phyloP scores from a whole-genome alignment of 140 eudicot genomes.

The Flaveria floridana region DNA sequence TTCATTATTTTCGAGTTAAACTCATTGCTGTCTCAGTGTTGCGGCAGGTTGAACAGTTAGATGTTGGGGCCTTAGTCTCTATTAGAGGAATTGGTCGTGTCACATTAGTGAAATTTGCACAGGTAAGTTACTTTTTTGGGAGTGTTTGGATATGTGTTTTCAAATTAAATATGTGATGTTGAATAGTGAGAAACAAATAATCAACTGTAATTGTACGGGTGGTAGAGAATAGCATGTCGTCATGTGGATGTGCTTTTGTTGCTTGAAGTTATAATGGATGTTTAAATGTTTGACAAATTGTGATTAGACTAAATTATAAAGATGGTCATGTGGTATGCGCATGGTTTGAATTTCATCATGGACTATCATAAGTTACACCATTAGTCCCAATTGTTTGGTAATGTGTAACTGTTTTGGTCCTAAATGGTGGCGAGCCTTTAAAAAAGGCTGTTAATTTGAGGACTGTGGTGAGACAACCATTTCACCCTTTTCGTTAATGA shows the following conservation, averaged over 20 bases:
- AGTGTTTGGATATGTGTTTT: neutral
- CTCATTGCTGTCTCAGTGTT: conserved; percentile 34
- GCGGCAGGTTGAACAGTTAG: conserved; percentile 69
- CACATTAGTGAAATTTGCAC: conserved; percentile 49
- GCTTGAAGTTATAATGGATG: too few relatives aligned
- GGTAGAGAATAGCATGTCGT: neutral
- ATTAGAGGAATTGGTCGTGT: conserved; percentile 82
- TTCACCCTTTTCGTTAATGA: too few relatives aligned
- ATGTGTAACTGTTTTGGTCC: neutral
- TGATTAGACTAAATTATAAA: neutral
- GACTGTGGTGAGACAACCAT: too few relatives aligned
- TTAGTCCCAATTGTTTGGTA: neutral
- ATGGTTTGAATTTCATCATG: neutral
- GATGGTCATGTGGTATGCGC: neutral
- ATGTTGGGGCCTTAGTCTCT: conserved; percentile 68
- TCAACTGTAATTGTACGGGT: neutral
- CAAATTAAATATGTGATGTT: neutral
- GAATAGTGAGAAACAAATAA: neutral
- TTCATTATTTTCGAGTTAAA: neutral
- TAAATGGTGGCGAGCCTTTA: neutral
- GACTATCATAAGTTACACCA: neutral
- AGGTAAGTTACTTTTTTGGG: conserved; percentile 35
- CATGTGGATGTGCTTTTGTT: too few relatives aligned
- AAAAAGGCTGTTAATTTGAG: too few relatives aligned
- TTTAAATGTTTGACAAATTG: neutral